Conservation (phyloP, 2,329 filamentous ascomycete genomes). For the Phoma herbarum region DNA sequence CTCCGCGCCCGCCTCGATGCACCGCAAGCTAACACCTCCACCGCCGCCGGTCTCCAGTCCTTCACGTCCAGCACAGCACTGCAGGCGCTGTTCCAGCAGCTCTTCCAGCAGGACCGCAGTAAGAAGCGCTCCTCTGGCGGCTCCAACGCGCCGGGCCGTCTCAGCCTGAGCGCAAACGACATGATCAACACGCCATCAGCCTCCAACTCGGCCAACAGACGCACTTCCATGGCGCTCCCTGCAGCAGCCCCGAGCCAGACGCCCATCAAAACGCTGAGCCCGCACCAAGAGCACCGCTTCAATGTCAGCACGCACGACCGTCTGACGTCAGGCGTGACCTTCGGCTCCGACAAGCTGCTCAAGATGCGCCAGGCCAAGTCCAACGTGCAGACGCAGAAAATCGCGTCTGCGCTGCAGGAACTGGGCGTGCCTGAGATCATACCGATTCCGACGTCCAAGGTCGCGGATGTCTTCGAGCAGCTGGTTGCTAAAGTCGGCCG, state of each 20-base stretch:
- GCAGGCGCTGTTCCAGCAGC: constrained; percentile 79
- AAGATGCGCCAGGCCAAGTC: constrained; percentile 82
- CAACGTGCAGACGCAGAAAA: constrained; percentile 77
- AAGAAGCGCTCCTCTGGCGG: constrained; percentile 75
- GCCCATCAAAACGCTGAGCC: constrained; percentile 64
- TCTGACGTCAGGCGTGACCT: constrained; percentile 83
- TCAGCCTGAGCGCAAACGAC: constrained; percentile 51
- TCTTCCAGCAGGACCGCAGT: constrained; percentile 83
- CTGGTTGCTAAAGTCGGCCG: constrained; percentile 73
- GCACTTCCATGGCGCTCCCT: constrained; percentile 44
- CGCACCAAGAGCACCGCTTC: constrained; percentile 79
- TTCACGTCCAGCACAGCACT: constrained; percentile 86
- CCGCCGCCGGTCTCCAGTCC: constrained; percentile 51
- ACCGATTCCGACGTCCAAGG: constrained; percentile 76
- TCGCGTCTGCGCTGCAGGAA: constrained; percentile 75
- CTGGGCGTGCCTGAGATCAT: constrained; percentile 75
- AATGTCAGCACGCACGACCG: constrained; percentile 88
- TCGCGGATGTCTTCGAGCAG: constrained; percentile 75
- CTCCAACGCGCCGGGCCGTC: constrained; percentile 43
- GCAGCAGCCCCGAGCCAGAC: constrained; percentile 46
- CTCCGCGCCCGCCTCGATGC: constrained; percentile 88
- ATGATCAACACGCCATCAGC: constrained; percentile 48
- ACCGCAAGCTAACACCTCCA: constrained; percentile 65
- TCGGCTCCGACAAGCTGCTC: constrained; percentile 83
- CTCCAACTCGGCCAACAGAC: constrained; percentile 43